Evolutionary conservation across 768 basidiomycete species (phyloP).

Genomic region (Cantharellus cinnabarinus): DNA sequence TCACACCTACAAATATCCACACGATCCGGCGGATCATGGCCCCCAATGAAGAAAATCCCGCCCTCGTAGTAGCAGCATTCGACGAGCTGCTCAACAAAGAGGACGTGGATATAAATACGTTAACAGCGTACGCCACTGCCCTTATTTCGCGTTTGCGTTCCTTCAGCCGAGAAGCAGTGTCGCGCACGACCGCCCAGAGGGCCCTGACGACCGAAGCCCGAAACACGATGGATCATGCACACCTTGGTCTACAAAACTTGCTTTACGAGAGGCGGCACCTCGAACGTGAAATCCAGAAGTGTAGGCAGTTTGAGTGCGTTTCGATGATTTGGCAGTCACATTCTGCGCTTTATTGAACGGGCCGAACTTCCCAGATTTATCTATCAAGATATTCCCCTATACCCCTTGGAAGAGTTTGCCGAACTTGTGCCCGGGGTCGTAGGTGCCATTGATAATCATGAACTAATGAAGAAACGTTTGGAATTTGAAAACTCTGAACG

Average conservation of each 20-base stretch:
- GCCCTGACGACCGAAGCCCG: conserved; percentile 52
- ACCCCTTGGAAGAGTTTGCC: conserved; percentile 47
- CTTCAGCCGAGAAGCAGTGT: conserved; percentile 54
- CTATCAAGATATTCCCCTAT: conserved; percentile 70
- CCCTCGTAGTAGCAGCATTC: background rate
- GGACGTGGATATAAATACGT: background rate
- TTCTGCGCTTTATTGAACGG: background rate
- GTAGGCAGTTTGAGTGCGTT: conserved; percentile 74
- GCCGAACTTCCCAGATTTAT: conserved; percentile 35
- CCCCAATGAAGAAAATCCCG: background rate
- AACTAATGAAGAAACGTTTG: conserved; percentile 71
- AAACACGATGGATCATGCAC: conserved; percentile 78
- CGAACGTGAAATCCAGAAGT: conserved; percentile 81
- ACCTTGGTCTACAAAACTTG: conserved; percentile 69
- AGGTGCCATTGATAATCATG: conserved; percentile 48
- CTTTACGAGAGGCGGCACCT: conserved; percentile 79
- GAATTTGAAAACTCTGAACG: conserved; percentile 77
- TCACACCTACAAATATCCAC: no score
- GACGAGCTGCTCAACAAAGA: background rate
- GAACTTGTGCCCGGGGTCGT: conserved; percentile 48
- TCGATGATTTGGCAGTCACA: background rate
- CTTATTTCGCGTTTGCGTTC: conserved; percentile 65
- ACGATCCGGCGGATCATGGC: no score
- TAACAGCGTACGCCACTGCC: conserved; percentile 33
- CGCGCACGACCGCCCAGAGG: conserved; percentile 42